Evolutionary conservation across 192 early-diverging fungal genomes (phyloP), one percentile per base, ranked within the genome.

Genomic region (Umbelopsis sp.): DNA sequence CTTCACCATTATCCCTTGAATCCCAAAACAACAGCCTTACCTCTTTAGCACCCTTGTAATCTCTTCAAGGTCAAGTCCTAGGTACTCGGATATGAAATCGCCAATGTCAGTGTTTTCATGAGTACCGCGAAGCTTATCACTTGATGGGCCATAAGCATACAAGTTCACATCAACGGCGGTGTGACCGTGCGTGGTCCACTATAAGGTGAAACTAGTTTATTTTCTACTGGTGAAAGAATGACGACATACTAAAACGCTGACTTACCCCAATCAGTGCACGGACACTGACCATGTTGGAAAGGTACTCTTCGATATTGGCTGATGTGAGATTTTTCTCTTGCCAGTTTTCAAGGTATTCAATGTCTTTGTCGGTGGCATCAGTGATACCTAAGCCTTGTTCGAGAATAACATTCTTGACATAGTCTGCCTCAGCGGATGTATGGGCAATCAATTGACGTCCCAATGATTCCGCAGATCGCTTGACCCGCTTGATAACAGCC

Each of bases 141-240:
- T 81, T 4, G 72, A 73, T 11, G 62, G 45, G 4, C 90, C 88
- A 43, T 83, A 80, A 0, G 91, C 90, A 74, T 89, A 93, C 12
- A 93, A 71, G 25, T 88, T 98, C 16, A 99, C 97, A 77, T 99
- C 97, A 20, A 97, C 94, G 4, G 88, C 95, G 31, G 93, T 92
- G 77, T 99, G 97, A 16, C 96, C 95, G 75, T 93, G 92, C 0
- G 97, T 97, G 10, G 95, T 83, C 91, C 89, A 93, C 51, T 82
- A 72, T 49, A 71, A 56, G 36, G 73, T 54, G 26, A 53, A 72
- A 41, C 1, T 6, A 8, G 56, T 62, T 32, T 34, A 26, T 20
- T 26, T 62, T 16, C 65, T 47, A 41, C 14, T 50, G 38, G 59
- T 70, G 52, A n/a, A 26, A 75, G 71, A 26, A 53, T 32, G 75